Conservation (phyloP, 2,329 filamentous ascomycete genomes). For the Sclerotinia glacialis region DNA sequence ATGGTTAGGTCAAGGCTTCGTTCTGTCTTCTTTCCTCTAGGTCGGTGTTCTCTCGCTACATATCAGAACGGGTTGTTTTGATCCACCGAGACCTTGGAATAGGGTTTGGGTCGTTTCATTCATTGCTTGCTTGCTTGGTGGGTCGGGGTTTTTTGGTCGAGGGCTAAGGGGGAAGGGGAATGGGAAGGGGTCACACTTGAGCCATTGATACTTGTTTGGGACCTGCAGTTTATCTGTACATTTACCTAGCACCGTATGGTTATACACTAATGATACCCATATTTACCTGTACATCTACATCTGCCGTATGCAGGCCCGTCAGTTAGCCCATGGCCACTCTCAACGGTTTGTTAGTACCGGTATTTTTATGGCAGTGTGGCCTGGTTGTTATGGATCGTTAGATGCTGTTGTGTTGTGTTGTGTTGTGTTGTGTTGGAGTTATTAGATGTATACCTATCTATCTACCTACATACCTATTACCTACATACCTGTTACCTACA, state of each 20-base stretch:
- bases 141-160: neutral
- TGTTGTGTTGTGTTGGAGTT: neutral
- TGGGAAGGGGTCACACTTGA: neutral
- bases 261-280: neutral
- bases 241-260: no score
- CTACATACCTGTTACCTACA: no score
- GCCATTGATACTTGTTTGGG: neutral
- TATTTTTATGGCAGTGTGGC: neutral
- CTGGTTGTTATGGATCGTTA: neutral
- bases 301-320: neutral
- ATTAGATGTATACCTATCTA: neutral
- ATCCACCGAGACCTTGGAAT: neutral
- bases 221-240: neutral
- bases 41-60: no score
- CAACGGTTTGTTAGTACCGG: neutral
- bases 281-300: neutral
- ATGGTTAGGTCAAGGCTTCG: no score
- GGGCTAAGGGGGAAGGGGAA: no score
- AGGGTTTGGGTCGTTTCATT: neutral
- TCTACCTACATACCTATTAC: no score
- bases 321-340: neutral
- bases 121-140: no score
- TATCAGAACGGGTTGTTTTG: neutral
- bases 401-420: neutral
- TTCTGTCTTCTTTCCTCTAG: no score